Evolutionary conservation across 2,329 filamentous ascomycete species (phyloP).

Genomic region (Davidsoniella neocaledoniae): DNA sequence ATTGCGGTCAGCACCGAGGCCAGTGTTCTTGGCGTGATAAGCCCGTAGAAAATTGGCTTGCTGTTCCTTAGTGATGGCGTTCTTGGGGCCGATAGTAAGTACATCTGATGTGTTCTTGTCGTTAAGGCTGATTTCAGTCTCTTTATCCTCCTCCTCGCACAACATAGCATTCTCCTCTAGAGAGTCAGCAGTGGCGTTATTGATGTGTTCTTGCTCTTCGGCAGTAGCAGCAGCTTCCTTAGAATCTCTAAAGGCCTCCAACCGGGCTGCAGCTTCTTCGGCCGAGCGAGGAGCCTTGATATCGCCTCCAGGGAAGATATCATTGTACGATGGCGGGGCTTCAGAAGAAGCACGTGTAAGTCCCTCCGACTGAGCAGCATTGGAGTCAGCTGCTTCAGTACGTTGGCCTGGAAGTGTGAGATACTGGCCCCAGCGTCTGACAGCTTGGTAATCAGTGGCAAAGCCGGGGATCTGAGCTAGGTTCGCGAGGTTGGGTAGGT

Average conservation of each 20-base stretch:
- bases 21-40: slow-evolving; percentile 46
- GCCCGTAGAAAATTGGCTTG: slow-evolving; percentile 45
- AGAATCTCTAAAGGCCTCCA: slow-evolving; percentile 8
- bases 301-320: slow-evolving; percentile 48
- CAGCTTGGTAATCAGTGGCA: slow-evolving; percentile 57
- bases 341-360: slow-evolving; percentile 15
- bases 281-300: slow-evolving; percentile 30
- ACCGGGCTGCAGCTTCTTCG: slow-evolving; percentile 32
- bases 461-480: slow-evolving; percentile 42
- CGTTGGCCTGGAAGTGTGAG: slow-evolving; percentile 42
- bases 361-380: slow-evolving; percentile 9
- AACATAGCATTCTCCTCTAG: slow-evolving; percentile 25
- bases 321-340: slow-evolving; percentile 60
- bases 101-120: slow-evolving; percentile 23
- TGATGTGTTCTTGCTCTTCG: slow-evolving; percentile 19
- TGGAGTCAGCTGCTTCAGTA: slow-evolving; percentile 29
- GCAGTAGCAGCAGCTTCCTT: slow-evolving; percentile 23
- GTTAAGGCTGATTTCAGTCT: slow-evolving; percentile 24
- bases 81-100: slow-evolving; percentile 45
- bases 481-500: slow-evolving; percentile 36
- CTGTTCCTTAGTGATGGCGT: slow-evolving; percentile 47
- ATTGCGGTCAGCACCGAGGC: slow-evolving; percentile 44
- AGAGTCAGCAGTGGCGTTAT: not conserved
- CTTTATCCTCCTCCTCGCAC: slow-evolving; percentile 16
- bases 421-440: slow-evolving; percentile 55